Evolutionary conservation across 2,329 filamentous ascomycete genomes (phyloP).

Genomic region (Aureobasidium sp.): DNA sequence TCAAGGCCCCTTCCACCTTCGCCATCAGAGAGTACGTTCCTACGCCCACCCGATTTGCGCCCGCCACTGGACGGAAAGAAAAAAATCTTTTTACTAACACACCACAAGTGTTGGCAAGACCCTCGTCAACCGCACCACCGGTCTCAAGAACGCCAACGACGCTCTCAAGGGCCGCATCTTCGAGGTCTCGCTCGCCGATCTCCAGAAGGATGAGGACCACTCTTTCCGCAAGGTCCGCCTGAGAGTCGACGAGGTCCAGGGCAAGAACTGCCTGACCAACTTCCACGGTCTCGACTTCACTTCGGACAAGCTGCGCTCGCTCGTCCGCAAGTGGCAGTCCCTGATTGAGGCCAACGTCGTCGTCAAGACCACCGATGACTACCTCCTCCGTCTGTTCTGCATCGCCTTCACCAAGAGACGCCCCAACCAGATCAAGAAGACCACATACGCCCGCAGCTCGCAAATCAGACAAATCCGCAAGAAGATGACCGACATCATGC

Average conservation of each 20-base stretch:
- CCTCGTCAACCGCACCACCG: conserved; percentile 97
- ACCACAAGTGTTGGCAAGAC: conserved; percentile 77
- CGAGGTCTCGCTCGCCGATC: conserved; percentile 96
- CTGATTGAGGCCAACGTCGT: conserved; percentile 99
- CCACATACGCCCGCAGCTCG: conserved; percentile 92
- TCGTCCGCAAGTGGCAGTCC: conserved; percentile 99
- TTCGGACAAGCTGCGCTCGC: conserved; percentile 97
- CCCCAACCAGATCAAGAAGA: conserved; percentile 99
- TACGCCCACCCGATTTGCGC: conserved; percentile 30
- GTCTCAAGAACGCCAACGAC: conserved; percentile 99
- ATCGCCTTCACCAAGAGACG: conserved; percentile 99
- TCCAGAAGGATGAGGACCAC: conserved; percentile 99
- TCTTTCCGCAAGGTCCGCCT: conserved; percentile 99
- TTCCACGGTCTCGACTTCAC: conserved; percentile 99
- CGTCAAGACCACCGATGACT: conserved; percentile 99
- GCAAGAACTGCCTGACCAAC: conserved; percentile 99
- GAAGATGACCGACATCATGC: conserved; percentile 99
- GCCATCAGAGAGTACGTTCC: conserved; percentile 72
- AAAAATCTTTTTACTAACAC: conserved; percentile 27
- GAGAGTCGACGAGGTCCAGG: conserved; percentile 96
- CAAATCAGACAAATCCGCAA: conserved; percentile 97
- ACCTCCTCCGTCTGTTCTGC: conserved; percentile 97
- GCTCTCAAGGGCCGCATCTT: conserved; percentile 97
- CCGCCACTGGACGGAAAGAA: conserved; percentile 7
- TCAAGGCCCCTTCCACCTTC: conserved; percentile 98